These are phyloP conservation scores for Trichophyton schoenleinii DNA, from an alignment of 2,329 filamentous ascomycete species.

Conservation along the genomic window DNA sequence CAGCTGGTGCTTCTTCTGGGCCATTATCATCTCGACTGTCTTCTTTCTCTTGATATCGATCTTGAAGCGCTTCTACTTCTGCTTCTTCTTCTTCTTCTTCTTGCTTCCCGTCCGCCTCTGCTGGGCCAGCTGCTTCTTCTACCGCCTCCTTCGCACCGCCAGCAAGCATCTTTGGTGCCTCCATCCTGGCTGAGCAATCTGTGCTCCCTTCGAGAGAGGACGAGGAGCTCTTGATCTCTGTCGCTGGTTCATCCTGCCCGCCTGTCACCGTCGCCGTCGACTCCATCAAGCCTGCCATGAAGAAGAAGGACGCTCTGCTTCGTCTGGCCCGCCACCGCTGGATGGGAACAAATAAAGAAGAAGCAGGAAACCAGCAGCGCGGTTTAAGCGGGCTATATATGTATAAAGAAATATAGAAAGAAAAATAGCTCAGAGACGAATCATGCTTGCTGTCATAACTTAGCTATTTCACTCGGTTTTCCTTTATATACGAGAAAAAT, in stretches of 20 bases:
- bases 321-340: neutral
- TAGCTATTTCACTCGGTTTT: too few relatives aligned
- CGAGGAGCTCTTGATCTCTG: neutral
- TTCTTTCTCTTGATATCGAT: neutral
- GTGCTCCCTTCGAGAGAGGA: constrained; percentile 1
- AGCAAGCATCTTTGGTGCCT: neutral
- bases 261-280: neutral
- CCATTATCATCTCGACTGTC: too few relatives aligned
- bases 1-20: neutral
- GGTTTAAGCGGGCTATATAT: too few relatives aligned
- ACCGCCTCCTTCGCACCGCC: neutral
- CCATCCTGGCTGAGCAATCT: neutral
- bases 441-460: too few relatives aligned
- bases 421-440: too few relatives aligned
- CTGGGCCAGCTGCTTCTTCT: neutral
- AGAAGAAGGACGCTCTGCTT: neutral
- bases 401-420: too few relatives aligned
- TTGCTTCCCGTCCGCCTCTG: neutral
- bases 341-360: neutral
- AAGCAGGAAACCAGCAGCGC: too few relatives aligned
- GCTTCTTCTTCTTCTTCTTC: neutral
- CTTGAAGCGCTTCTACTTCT: neutral
- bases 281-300: neutral
- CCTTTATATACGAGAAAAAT: neutral
- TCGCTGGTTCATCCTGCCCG: neutral